phyloP scores from a whole-genome alignment of 1,284 basidiomycete species.

The Psilocybe mexicana region DNA sequence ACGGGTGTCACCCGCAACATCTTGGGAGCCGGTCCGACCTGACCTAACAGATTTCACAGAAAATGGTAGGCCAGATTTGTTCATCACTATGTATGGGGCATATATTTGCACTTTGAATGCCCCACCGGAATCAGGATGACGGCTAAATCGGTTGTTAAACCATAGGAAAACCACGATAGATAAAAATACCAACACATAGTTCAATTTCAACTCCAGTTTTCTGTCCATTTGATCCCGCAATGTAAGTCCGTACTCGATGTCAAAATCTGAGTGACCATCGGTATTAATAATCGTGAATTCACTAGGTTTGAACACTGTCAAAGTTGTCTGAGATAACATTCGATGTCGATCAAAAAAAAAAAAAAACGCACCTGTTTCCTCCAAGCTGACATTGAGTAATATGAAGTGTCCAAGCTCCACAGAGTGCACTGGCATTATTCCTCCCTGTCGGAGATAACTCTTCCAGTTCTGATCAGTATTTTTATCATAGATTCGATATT shows the following conservation, averaged over 20 bases:
- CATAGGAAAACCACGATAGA: slow-evolving; percentile 1
- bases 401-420: slow-evolving; percentile 94
- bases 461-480: slow-evolving; percentile 90
- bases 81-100: slow-evolving; percentile 89
- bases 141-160: slow-evolving; percentile 40
- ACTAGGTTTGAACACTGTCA: slow-evolving; percentile 89
- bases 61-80: slow-evolving; percentile 92
- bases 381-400: slow-evolving; percentile 87
- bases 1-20: slow-evolving; percentile 82
- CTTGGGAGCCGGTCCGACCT: slow-evolving; percentile 71
- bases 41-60: slow-evolving; percentile 70
- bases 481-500: slow-evolving; percentile 97
- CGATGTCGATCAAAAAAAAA: slow-evolving; percentile 26
- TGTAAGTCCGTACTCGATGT: slow-evolving; percentile 73
- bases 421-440: slow-evolving; percentile 95
- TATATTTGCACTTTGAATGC: slow-evolving; percentile 98
- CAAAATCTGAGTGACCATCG: slow-evolving; percentile 90
- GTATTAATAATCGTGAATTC: slow-evolving; percentile 98
- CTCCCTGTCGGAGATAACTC: slow-evolving; percentile 92
- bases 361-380: slow-evolving; percentile 75
- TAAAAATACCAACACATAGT: slow-evolving; percentile 73
- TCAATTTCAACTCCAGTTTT: slow-evolving; percentile 82
- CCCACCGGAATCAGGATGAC: slow-evolving; percentile 92
- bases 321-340: neutral
- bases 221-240: slow-evolving; percentile 78